These are phyloP conservation scores for Heterobasidion occidentale DNA, from an alignment of 1,284 basidiomycete species.

Conservation along the genomic window DNA sequence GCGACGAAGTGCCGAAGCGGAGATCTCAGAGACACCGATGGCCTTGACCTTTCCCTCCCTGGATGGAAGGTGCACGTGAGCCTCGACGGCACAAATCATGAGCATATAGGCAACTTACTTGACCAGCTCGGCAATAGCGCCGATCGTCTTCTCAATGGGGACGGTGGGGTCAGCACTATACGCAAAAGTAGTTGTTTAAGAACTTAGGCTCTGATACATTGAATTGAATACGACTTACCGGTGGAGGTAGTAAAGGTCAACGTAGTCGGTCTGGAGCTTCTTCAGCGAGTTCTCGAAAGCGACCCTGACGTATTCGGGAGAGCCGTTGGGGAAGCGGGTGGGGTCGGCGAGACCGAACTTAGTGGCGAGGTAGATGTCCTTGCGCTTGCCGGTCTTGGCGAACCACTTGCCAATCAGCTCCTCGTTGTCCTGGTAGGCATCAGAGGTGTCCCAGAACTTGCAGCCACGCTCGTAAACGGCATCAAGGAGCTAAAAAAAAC, in stretches of 20 bases:
- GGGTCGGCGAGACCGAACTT: slow-evolving; percentile 27
- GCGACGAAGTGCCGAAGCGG: slow-evolving; percentile 36
- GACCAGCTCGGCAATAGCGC: slow-evolving; percentile 26
- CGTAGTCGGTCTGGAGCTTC: slow-evolving; percentile 25
- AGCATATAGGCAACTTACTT: slow-evolving; percentile 13
- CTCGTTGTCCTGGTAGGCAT: slow-evolving; percentile 19
- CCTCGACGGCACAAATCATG: not conserved
- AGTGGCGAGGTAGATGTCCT: slow-evolving; percentile 38
- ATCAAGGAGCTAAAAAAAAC: slow-evolving; percentile 17
- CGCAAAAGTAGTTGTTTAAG: not conserved
- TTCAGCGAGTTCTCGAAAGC: slow-evolving; percentile 26
- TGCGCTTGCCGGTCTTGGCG: slow-evolving; percentile 27
- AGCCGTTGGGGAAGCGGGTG: slow-evolving; percentile 11
- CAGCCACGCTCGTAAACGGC: slow-evolving; percentile 18
- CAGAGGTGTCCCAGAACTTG: slow-evolving; percentile 23
- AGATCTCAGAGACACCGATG: slow-evolving; percentile 36
- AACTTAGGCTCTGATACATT: not conserved
- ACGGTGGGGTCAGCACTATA: slow-evolving; percentile 17
- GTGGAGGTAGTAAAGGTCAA: slow-evolving; percentile 32
- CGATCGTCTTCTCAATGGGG: slow-evolving; percentile 22
- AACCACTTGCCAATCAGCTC: slow-evolving; percentile 27
- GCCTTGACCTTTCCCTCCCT: slow-evolving; percentile 32
- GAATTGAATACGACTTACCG: slow-evolving; percentile 12
- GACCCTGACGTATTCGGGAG: slow-evolving; percentile 20
- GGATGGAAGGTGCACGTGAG: not conserved